Evolutionary conservation across 164 flowering plant genomes (phyloP).

Genomic region (Sextonia rubra): DNA sequence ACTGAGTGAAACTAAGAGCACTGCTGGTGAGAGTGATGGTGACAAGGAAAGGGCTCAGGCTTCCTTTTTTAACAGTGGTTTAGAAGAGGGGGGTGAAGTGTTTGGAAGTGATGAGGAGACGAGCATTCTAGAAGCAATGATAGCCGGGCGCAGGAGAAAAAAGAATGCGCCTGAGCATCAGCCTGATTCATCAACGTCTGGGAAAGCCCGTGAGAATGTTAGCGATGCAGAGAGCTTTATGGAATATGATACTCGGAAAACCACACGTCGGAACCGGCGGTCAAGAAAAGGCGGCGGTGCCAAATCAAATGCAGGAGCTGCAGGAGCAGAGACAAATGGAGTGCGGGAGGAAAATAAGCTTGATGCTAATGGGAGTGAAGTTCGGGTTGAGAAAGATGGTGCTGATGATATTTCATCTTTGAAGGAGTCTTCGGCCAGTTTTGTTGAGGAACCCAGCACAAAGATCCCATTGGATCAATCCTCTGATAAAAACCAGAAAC

Average conservation of each 20-base stretch:
- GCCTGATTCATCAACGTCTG: slow-evolving; percentile 15
- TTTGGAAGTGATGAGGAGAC: slow-evolving; percentile 45
- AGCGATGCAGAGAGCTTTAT: slow-evolving; percentile 34
- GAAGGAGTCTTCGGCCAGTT: slow-evolving; percentile 22
- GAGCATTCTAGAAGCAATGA: slow-evolving; percentile 64
- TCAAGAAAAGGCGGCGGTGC: slow-evolving; percentile 36
- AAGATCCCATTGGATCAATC: slow-evolving; percentile 18
- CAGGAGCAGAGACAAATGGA: slow-evolving; percentile 7
- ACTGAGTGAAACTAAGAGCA: slow-evolving; percentile 13
- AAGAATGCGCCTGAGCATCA: slow-evolving; percentile 22
- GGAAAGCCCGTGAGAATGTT: slow-evolving; percentile 21
- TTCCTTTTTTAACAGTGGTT: slow-evolving; percentile 10
- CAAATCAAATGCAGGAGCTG: slow-evolving; percentile 15
- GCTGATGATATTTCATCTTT: slow-evolving; percentile 12
- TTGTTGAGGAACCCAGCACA: slow-evolving; percentile 20
- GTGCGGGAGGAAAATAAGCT: slow-evolving; percentile 4
- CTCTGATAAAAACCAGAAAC: slow-evolving; percentile 23
- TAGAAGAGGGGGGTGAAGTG: slow-evolving; percentile 9
- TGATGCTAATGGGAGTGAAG: slow-evolving; percentile 4
- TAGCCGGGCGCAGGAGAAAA: slow-evolving; percentile 48
- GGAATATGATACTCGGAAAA: slow-evolving; percentile 55
- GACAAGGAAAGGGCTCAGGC: slow-evolving; percentile 18
- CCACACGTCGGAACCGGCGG: slow-evolving; percentile 40
- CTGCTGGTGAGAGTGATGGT: slow-evolving; percentile 17
- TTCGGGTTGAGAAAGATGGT: slow-evolving; percentile 19